phyloP scores from a whole-genome alignment of 1,284 basidiomycete genomes.

The Coniophora puteana region DNA sequence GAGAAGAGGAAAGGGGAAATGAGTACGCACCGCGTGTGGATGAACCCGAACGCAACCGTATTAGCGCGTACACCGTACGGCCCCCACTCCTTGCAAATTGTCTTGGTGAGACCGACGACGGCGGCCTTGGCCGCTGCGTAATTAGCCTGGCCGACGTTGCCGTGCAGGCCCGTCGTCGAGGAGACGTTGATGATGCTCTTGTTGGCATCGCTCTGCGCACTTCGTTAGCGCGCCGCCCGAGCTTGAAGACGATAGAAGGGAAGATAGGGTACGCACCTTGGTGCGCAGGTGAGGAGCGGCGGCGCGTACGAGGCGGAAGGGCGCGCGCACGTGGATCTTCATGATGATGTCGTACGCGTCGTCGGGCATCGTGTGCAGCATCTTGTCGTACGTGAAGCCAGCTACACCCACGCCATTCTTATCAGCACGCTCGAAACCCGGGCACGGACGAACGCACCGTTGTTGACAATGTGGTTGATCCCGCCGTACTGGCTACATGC shows the following conservation, averaged over 20 bases:
- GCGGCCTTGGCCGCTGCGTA: conserved; percentile 79
- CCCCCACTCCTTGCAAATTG: conserved; percentile 87
- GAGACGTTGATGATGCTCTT: conserved; percentile 78
- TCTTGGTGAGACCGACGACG: conserved; percentile 78
- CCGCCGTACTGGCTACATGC: conserved; percentile 65
- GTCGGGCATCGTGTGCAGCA: conserved; percentile 85
- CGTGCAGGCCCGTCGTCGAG: conserved; percentile 75
- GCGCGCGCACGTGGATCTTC: conserved; percentile 77
- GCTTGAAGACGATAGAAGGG: background rate
- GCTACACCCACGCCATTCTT: conserved; percentile 34
- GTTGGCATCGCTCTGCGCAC: conserved; percentile 52
- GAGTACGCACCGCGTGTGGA: conserved; percentile 61
- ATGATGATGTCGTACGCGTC: conserved; percentile 78
- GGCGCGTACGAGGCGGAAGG: conserved; percentile 81
- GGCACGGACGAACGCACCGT: conserved; percentile 43
- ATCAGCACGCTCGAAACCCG: background rate
- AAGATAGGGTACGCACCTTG: conserved; percentile 48
- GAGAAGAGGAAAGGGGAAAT: too few relatives aligned
- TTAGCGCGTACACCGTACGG: conserved; percentile 79
- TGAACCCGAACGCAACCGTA: conserved; percentile 74
- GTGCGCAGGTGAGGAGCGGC: conserved; percentile 83
- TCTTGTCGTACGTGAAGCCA: conserved; percentile 86
- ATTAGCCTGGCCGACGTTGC: conserved; percentile 83
- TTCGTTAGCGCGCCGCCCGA: background rate
- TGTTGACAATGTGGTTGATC: conserved; percentile 86